phyloP scores from a whole-genome alignment of 768 basidiomycete species.

The Suillus luteus region DNA sequence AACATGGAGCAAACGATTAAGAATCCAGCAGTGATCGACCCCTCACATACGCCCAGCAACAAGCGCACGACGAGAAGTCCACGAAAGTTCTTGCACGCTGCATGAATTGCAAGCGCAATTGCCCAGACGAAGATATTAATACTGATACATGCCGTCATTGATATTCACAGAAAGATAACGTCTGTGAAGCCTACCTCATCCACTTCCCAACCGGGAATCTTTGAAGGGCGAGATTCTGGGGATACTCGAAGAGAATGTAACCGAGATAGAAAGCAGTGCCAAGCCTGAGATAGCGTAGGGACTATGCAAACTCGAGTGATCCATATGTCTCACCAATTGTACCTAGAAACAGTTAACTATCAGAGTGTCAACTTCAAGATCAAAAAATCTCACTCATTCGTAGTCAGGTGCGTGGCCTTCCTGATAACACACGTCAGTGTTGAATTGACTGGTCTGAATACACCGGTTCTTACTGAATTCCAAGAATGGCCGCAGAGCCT shows the following conservation, averaged over 20 bases:
- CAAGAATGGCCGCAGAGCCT: conserved; percentile 61
- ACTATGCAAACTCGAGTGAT: background rate
- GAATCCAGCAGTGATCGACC: background rate
- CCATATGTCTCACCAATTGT: conserved; percentile 50
- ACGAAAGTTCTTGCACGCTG: background rate
- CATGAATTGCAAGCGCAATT: background rate
- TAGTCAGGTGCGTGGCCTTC: conserved; percentile 55
- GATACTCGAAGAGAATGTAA: background rate
- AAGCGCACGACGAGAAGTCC: background rate
- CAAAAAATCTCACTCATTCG: conserved; percentile 50
- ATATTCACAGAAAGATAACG: background rate
- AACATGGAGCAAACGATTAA: background rate
- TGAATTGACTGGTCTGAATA: background rate
- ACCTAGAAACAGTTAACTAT: conserved; percentile 36
- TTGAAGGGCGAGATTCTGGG: background rate
- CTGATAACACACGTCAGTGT: conserved; percentile 35
- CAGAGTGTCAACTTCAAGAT: background rate
- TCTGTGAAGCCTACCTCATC: background rate
- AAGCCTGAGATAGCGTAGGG: background rate
- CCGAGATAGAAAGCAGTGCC: background rate
- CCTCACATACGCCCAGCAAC: background rate
- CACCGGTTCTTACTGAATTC: conserved; percentile 48
- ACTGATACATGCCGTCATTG: background rate
- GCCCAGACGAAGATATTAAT: background rate
- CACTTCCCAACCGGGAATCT: background rate